Conservation (phyloP, 768 basidiomycete species). For the Kondoa subrosea region DNA sequence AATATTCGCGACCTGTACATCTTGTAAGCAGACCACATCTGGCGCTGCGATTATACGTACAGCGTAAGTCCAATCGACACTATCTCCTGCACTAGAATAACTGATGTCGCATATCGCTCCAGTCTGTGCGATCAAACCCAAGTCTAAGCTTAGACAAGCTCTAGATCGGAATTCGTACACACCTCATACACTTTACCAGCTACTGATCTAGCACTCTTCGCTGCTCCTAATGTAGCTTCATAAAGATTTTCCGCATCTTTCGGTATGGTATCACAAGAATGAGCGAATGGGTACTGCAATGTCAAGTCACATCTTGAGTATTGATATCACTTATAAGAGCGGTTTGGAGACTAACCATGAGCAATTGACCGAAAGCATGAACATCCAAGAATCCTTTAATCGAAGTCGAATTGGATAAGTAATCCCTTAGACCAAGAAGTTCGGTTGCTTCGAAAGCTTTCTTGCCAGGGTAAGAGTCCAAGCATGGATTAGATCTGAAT, state of each 20-base stretch:
- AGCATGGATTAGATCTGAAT: conserved; percentile 41
- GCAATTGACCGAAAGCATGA: conserved; percentile 66
- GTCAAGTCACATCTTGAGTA: conserved; percentile 14
- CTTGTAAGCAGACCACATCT: no score
- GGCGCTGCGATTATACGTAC: no score
- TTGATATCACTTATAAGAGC: background rate
- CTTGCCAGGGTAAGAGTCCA: conserved; percentile 57
- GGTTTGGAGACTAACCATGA: conserved; percentile 37
- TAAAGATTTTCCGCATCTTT: conserved; percentile 58
- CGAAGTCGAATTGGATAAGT: conserved; percentile 39
- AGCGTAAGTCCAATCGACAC: conserved; percentile 52
- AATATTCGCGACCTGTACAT: conserved; percentile 40
- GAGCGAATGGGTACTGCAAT: conserved; percentile 68
- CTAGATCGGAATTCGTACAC: conserved; percentile 12
- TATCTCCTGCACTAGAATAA: conserved; percentile 40
- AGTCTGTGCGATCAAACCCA: conserved; percentile 12
- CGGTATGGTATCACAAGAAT: conserved; percentile 47
- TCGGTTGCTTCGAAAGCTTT: conserved; percentile 61
- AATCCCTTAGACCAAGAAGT: conserved; percentile 56
- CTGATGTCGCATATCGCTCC: conserved; percentile 18
- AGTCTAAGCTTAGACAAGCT: conserved; percentile 29
- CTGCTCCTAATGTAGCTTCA: conserved; percentile 53
- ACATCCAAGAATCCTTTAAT: conserved; percentile 50
- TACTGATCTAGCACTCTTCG: conserved; percentile 41
- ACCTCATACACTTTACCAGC: conserved; percentile 48